Conservation (phyloP, 2,329 filamentous ascomycete genomes). For the Pestalotiopsis sp. region DNA sequence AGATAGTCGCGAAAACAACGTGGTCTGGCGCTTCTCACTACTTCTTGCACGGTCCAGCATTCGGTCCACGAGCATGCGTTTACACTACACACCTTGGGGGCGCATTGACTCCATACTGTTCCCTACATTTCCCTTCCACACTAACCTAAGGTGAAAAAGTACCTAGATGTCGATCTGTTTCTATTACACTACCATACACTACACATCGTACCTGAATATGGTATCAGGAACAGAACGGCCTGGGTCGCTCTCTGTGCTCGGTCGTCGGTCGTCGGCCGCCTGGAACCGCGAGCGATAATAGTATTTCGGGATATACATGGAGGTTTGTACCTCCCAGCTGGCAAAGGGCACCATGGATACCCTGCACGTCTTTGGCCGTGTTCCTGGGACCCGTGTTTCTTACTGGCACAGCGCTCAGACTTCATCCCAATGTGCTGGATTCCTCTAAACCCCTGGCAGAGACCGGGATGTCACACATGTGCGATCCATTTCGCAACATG, state of each 20-base stretch:
- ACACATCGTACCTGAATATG: neutral
- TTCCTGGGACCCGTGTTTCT: neutral
- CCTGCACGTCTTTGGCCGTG: neutral
- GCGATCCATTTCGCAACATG: neutral
- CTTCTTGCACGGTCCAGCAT: neutral
- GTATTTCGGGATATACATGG: neutral
- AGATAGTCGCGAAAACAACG: too few species aligned
- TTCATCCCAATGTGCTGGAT: neutral
- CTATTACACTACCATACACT: neutral
- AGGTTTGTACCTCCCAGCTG: neutral
- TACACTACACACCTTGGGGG: neutral
- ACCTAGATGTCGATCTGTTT: neutral
- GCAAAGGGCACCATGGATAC: neutral
- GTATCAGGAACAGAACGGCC: neutral
- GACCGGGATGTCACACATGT: neutral
- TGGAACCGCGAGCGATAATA: neutral
- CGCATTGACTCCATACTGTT: neutral
- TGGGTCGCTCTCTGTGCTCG: neutral
- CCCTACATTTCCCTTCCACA: neutral
- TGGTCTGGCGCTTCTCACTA: too few species aligned
- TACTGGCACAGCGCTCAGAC: neutral
- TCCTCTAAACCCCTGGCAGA: neutral
- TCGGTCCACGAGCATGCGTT: neutral
- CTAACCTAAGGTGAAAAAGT: neutral
- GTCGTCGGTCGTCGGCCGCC: neutral